phyloP scores from a whole-genome alignment of 2,329 filamentous ascomycete species.

The Xylaria hypoxylon region DNA sequence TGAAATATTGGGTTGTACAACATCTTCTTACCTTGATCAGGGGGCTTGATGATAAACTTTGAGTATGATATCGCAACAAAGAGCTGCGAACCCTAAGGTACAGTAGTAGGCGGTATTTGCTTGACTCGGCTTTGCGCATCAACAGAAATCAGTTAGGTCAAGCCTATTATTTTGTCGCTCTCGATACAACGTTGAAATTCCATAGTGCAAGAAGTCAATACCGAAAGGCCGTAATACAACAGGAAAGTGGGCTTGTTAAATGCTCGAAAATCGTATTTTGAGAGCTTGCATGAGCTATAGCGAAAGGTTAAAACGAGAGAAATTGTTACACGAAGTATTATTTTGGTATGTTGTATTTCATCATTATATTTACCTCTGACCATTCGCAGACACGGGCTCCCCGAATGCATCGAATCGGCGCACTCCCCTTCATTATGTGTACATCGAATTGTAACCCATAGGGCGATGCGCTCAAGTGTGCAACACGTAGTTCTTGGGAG shows the following conservation, averaged over 20 bases:
- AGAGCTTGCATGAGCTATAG: not conserved
- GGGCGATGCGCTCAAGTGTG: constrained; percentile 13
- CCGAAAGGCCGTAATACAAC: too few species aligned
- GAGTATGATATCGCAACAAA: too few species aligned
- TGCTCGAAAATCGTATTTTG: not conserved
- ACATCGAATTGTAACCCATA: constrained; percentile 20
- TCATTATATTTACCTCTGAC: not conserved
- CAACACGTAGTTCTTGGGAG: constrained; percentile 28
- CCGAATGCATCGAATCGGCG: constrained; percentile 16
- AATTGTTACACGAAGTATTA: not conserved
- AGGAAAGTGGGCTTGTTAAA: constrained; percentile 3
- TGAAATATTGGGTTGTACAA: too few species aligned
- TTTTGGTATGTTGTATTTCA: not conserved
- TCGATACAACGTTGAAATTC: too few species aligned
- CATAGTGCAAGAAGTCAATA: too few species aligned
- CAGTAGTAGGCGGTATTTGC: too few species aligned
- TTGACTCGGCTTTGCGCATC: too few species aligned
- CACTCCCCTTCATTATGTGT: not conserved
- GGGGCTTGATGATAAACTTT: too few species aligned
- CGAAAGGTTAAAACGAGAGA: not conserved
- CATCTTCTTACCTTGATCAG: too few species aligned
- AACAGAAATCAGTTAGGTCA: too few species aligned
- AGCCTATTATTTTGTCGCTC: too few species aligned
- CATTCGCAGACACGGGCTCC: constrained; percentile 14
- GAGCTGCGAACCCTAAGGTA: too few species aligned